phyloP scores from a whole-genome alignment of 345 rosid species.

The Euphorbia pulcherrima region DNA sequence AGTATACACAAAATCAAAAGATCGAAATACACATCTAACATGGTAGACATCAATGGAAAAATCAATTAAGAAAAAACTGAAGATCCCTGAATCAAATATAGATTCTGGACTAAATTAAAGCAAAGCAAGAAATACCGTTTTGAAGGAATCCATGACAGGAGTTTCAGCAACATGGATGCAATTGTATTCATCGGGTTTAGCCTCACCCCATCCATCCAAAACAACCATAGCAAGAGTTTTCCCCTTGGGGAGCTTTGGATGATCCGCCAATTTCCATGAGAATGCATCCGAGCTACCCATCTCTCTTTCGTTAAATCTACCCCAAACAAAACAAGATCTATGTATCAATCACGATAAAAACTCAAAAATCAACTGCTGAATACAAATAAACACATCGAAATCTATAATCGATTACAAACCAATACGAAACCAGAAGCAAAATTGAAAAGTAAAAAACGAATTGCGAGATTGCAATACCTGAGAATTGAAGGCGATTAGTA shows the following conservation, averaged over 20 bases:
- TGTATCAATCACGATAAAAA: not conserved
- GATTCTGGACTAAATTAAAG: not conserved
- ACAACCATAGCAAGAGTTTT: conserved; percentile 75
- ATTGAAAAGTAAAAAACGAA: not conserved
- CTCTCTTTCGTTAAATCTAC: not conserved
- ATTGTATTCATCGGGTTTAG: conserved; percentile 69
- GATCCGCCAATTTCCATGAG: conserved; percentile 67
- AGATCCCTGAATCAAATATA: not conserved
- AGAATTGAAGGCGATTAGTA: not conserved
- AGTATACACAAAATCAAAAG: not conserved
- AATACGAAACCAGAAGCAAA: not conserved
- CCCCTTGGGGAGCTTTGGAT: conserved; percentile 71
- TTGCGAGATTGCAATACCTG: not conserved
- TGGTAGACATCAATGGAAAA: not conserved
- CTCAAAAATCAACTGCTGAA: not conserved
- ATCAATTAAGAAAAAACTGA: not conserved
- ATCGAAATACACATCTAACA: too few relatives aligned
- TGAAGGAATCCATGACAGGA: conserved; percentile 89
- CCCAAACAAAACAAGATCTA: not conserved
- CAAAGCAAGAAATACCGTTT: conserved; percentile 36
- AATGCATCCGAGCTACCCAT: conserved; percentile 51
- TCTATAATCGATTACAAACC: too few relatives aligned
- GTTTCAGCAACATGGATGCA: conserved; percentile 91
- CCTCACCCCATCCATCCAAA: conserved; percentile 97
- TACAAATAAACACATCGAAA: not conserved